phyloP scores from a whole-genome alignment of 495 filamentous ascomycete species.

The Neurospora sp. region DNA sequence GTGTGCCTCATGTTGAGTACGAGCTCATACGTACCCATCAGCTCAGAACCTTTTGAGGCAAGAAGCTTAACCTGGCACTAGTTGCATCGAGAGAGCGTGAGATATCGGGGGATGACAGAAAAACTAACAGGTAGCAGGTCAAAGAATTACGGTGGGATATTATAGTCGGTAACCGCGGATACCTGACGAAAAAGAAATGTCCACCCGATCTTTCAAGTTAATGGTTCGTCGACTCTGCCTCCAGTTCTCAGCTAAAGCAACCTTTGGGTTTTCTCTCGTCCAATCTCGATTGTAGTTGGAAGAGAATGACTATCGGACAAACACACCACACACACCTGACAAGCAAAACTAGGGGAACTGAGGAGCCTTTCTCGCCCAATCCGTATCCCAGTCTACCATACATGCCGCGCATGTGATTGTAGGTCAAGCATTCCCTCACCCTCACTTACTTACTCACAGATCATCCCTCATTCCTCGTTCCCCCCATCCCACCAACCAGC shows the following conservation, averaged over 20 bases:
- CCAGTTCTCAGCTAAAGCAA: background rate
- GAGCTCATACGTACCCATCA: background rate
- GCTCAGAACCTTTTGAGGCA: background rate
- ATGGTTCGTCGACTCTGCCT: background rate
- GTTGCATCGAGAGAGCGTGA: background rate
- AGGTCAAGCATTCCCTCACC: background rate
- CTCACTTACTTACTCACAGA: background rate
- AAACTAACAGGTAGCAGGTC: background rate
- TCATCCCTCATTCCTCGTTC: background rate
- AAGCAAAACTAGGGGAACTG: background rate
- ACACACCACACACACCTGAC: background rate
- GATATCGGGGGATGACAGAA: background rate
- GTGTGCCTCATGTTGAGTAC: background rate
- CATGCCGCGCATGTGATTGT: background rate
- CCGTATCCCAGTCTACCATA: background rate
- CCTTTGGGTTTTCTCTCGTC: background rate
- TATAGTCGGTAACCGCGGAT: background rate
- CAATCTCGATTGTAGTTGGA: background rate
- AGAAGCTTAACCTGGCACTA: background rate
- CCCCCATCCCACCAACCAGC: background rate
- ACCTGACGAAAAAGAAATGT: background rate
- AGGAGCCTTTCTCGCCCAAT: background rate
- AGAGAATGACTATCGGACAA: background rate
- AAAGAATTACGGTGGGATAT: background rate
- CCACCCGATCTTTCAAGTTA: background rate